phyloP scores from a whole-genome alignment of 805 yeast species.

The Lachancea kluyveri region DNA sequence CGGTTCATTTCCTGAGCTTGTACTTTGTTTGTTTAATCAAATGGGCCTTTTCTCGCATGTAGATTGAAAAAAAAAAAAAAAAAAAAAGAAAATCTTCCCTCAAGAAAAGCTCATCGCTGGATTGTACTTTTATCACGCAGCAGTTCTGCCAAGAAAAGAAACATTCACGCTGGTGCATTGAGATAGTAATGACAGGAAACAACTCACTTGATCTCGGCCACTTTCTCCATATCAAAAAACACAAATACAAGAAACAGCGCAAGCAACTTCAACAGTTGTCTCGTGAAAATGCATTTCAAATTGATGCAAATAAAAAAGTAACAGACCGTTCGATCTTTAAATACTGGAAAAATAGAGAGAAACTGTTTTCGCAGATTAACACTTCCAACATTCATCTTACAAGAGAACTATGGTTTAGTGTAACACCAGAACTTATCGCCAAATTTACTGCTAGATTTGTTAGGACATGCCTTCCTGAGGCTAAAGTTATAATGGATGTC shows the following conservation, averaged over 20 bases:
- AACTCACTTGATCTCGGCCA: conserved; percentile 5
- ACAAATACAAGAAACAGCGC: conserved; percentile 19
- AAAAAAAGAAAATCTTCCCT: not conserved
- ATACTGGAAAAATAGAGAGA: conserved; percentile 59
- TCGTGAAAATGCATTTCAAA: conserved; percentile 12
- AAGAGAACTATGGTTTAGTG: conserved; percentile 77
- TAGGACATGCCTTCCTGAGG: conserved; percentile 44
- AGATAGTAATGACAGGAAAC: not conserved
- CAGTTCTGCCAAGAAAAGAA: too few relatives aligned
- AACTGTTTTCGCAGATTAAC: conserved; percentile 56
- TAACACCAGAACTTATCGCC: conserved; percentile 78
- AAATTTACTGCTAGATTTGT: conserved; percentile 49
- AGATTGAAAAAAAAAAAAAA: not conserved
- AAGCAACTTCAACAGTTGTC: conserved; percentile 9
- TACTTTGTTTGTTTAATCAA: too few relatives aligned
- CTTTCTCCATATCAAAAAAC: conserved; percentile 17
- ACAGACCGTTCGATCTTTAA: conserved; percentile 28
- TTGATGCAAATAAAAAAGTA: conserved; percentile 14
- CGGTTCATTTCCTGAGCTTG: too few relatives aligned
- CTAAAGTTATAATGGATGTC: conserved; percentile 50
- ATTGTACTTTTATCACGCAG: too few relatives aligned
- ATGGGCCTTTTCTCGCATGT: too few relatives aligned
- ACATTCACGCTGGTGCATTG: too few relatives aligned
- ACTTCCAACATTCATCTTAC: conserved; percentile 59
- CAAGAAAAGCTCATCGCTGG: too few relatives aligned